These are phyloP conservation scores for Picochlorum sp. DNA, from an alignment of 139 green algal genomes.

Conservation along the genomic window DNA sequence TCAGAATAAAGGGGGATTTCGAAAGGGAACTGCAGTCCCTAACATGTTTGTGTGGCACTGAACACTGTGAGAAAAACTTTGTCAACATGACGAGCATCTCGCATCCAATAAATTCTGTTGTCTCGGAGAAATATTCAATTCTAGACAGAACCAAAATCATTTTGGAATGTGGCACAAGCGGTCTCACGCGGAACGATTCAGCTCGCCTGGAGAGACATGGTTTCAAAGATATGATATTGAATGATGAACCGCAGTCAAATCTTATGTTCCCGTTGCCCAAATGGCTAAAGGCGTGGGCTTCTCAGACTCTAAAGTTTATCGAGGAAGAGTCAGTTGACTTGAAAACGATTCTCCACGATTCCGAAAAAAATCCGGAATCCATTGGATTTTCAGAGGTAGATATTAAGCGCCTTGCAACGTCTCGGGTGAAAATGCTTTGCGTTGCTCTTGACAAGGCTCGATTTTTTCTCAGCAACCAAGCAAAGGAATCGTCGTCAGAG, in stretches of 20 bases:
- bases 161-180: constrained; percentile 25
- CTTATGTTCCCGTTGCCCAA: constrained; percentile 26
- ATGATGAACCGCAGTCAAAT: background rate
- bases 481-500: background rate
- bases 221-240: constrained; percentile 35
- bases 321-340: constrained; percentile 43
- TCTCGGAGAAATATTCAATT: constrained; percentile 58
- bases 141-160: constrained; percentile 60
- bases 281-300: constrained; percentile 74
- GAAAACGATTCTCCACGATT: constrained; percentile 35
- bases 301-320: constrained; percentile 47
- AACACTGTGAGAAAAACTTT: constrained; percentile 47
- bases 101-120: constrained; percentile 49
- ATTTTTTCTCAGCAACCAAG: constrained; percentile 44
- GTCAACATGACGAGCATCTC: constrained; percentile 31
- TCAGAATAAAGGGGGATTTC: constrained; percentile 68
- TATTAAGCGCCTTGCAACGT: constrained; percentile 32
- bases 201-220: constrained; percentile 34
- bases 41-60: constrained; percentile 69
- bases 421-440: constrained; percentile 62
- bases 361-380: constrained; percentile 22
- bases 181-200: constrained; percentile 37
- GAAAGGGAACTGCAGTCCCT: constrained; percentile 60
- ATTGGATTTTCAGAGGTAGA: constrained; percentile 18
- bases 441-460: constrained; percentile 77